Evolutionary conservation across 1,284 basidiomycete species (phyloP), one percentile per base, ranked within the genome.

Genomic region (Cutaneotrichosporon dermatis): DNA sequence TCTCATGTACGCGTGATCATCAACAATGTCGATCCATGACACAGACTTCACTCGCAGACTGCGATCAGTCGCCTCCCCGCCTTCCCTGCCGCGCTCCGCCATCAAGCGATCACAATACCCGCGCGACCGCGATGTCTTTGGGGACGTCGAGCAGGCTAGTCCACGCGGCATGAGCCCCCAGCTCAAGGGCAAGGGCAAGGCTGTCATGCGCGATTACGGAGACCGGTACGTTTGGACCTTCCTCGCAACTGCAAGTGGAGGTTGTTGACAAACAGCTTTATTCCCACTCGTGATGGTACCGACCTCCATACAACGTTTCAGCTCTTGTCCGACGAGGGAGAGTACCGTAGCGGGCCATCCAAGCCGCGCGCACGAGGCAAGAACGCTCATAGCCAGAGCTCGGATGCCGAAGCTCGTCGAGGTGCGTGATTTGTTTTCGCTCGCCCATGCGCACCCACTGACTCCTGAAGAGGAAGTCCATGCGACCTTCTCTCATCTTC

Each of bases 241-340:
- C 25, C 35, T 35, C 37, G 34, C 11, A n/a, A 15, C 13, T 11
- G 25, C 25, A 7, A 10, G 11, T 12, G 12, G 13, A 15, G 11
- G 15, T 13, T 33, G 35, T 16, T 58, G 51, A 52, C 53, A 6
- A 40, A 25, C 49, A 82, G 82, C 25, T 84, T 83, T 69, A 83
- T 84, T 52, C 82, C 83, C 7, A 80, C 73, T 45, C 70, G 83
- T 44, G 81, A 82, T 33, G 80, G 79, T 0, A 66, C 76, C 8
- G 82, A 83, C 59, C 65, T 82, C 11, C 76, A 81, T 51, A 79
- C 81, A 0, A 76, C 80, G 1, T 83, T 80, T 62, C 78, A 80
- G 55, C 72, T 84, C 15, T 74, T 81, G 8, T 71, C 75, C 2
- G 80, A 80, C 25, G 70, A 68, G 33, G 33, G 70, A 69, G 49